Evolutionary conservation across 495 filamentous ascomycete genomes (phyloP), one percentile per base, ranked within the genome.

Genomic region (Aspergillus taichungensis): DNA sequence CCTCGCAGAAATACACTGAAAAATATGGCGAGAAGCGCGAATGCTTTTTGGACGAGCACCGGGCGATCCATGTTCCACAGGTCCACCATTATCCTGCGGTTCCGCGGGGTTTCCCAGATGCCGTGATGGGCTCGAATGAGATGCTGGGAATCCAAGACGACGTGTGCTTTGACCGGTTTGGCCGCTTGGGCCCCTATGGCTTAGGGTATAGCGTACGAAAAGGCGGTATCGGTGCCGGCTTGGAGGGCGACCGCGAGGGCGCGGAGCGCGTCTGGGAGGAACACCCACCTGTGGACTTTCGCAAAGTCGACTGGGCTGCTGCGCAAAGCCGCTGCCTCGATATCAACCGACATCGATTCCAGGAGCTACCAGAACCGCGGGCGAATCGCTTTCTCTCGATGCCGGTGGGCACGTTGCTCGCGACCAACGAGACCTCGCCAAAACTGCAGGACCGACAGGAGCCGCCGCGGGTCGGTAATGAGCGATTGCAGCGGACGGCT

Each of bases 151-250:
- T 95, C 27, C 81, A 80, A 28, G 80, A 95, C 46, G 85, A 94
- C 59, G 75, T 96, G 41, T 98, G 92, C 68, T 97, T 95, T 64
- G 92, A 98, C 42, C 77, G 92, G 2, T 94, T 84, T 63, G 92
- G 94, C 8, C 75, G 87, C 45, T 74, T 91, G 24, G 94, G 88
- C 0, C 83, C 90, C 0, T 98, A 98, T 53, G 92, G 92, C 0
- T 78, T 84, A 42, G 92, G 92, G 11, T 97, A 97, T 54, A 82
- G 77, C 13, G 62, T 71, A 12, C 75, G 75, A 49, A 78, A 75
- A 56, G 92, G 92, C 7, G 92, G 92, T 7, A 77, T 81, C 12
- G 91, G 90, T 0, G 79, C 85, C 28, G 90, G 87, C 8, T 64
- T 91, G 55, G 76, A 88, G 50, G 87, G 86, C 30, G 84, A 95